Base-by-base conservation (phyloP, 2,329 filamentous ascomycete species). In the Cladosporium sp. region DNA sequence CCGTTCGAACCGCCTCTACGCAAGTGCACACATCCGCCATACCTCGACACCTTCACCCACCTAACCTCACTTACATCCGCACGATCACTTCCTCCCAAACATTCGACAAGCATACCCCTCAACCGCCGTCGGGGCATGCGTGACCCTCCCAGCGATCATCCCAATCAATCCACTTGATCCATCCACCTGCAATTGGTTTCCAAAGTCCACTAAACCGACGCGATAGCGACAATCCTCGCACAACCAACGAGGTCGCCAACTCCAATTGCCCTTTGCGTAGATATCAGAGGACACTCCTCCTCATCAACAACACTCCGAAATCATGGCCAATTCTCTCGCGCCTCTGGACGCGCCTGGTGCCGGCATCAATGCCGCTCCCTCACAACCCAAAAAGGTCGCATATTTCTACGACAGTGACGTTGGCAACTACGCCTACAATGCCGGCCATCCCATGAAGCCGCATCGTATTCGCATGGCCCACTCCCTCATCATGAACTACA, bases 341-440 rank as follows among this genome's bases (percentile, higher is more conserved):
- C 80, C 75, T 53, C 69, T 81, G 57, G 82, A 80, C 64, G 68
- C 72, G 58, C 72, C 71, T 55, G 72, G 70, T 52, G 59, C 69
- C 20, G 72, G 70, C 52, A 59, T 69, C 46, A 78, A 79, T 67
- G 74, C 74, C 47, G 64, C 72, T 11, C 47, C 62, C 39, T 72
- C 72, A 20, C 73, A 75, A 59, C 78, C 79, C 67, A 95, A 93
- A 73, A 89, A 92, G 66, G 88, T 97, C 52, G 92, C 92, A 50
- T 97, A 97, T 73, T 97, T 97, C 71, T 97, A 97, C 78, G 92
- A 97, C 67, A 94, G 88, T 3, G 92, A 97, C 72, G 93, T 97
- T 66, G 92, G 92, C 57, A 97, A 97, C 71, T 97, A 96, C 75
- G 91, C 92, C 67, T 97, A 97, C 66, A 89, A 95, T 51, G 77